Base-by-base conservation (phyloP, 345 rosid species). In the Bruguiera parviflora region DNA sequence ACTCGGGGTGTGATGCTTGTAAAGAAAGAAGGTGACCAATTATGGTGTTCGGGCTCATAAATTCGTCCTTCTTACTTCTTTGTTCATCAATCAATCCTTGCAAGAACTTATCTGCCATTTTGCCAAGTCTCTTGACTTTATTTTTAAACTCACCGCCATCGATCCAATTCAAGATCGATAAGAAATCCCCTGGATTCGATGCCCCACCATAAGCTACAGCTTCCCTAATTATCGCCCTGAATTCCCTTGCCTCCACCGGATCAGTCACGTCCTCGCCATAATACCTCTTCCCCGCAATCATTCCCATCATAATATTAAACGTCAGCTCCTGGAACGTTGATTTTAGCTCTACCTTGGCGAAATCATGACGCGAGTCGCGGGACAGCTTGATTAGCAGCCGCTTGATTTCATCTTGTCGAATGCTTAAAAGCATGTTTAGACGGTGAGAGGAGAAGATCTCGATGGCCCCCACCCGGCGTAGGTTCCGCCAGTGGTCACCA, bases 401-500 rank as follows among this genome's bases (percentile, higher is more conserved):
- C 56, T 52, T 58, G 32, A 77, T 69, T 65, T 83, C 89, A 16
- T 78, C 81, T 68, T 59, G 71, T 56, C 85, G 64, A 28, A 80
- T 70, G 49, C 53, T 31, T 4, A 37, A 35, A 37, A 71, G 69
- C 47, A 21, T 37, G 24, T 68, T 49, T 47, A 85, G 79, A 6
- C 81, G 75, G 59, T 63, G 61, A 18, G 75, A 33, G 21, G 89
- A 83, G 72, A 85, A 83, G 10, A 85, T 65, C n/a, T 83, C 79
- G 3, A 77, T 60, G 18, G 82, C 29, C 7, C 77, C 71, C 27
- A 85, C 68, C 20, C 83, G 79, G 59, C 86, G 76, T 29, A 85
- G 77, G 78, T 60, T 82, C 24, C 88, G 82, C 86, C 83, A 82
- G 56, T 80, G 88, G 24, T 78, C 77, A 4, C 86, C 83, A 9